Conservation (phyloP, 2,329 filamentous ascomycete genomes). For the Capronia coronata region DNA sequence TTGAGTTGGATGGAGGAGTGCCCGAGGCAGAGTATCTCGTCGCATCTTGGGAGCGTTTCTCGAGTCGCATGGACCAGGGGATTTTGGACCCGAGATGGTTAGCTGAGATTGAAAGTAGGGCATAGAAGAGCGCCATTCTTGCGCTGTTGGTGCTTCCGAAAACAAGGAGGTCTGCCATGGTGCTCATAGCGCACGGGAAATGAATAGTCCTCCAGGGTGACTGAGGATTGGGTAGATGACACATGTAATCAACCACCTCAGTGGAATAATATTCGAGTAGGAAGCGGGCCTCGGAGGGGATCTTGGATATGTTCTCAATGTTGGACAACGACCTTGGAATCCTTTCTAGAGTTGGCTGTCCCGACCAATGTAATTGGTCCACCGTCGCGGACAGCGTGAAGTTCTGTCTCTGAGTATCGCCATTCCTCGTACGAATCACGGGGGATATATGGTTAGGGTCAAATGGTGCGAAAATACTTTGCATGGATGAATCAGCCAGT, state of each 20-base stretch:
- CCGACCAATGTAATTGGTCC: slow-evolving; percentile 1
- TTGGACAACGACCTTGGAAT: slow-evolving; percentile 9
- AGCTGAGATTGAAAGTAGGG: slow-evolving; percentile 3
- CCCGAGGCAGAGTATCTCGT: slow-evolving; percentile 3
- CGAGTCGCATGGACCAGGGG: slow-evolving; percentile 2
- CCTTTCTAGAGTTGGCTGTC: not conserved
- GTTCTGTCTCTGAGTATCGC: not conserved
- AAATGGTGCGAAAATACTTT: not conserved
- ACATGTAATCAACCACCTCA: slow-evolving; percentile 8
- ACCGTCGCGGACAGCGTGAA: not conserved
- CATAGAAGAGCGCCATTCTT: slow-evolving; percentile 8
- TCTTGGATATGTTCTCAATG: slow-evolving; percentile 7
- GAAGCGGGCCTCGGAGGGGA: slow-evolving; percentile 7
- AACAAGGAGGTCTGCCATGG: slow-evolving; percentile 9
- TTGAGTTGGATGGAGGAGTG: not conserved
- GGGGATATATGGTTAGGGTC: slow-evolving; percentile 1
- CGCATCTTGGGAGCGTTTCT: slow-evolving; percentile 3
- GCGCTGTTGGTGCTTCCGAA: slow-evolving; percentile 10
- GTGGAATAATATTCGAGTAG: slow-evolving; percentile 11
- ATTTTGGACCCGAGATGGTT: slow-evolving; percentile 7
- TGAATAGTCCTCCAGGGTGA: slow-evolving; percentile 10
- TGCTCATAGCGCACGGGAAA: slow-evolving; percentile 8
- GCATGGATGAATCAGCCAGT: slow-evolving; percentile 2
- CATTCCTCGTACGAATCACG: not conserved
- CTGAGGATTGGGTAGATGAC: slow-evolving; percentile 7